A percentile compares a stretch with the other conserved stretches of the same genome.
Evolutionary conservation across 495 filamentous ascomycete genomes (phyloP).

Genomic region (Aspergillus sclerotioniger): DNA sequence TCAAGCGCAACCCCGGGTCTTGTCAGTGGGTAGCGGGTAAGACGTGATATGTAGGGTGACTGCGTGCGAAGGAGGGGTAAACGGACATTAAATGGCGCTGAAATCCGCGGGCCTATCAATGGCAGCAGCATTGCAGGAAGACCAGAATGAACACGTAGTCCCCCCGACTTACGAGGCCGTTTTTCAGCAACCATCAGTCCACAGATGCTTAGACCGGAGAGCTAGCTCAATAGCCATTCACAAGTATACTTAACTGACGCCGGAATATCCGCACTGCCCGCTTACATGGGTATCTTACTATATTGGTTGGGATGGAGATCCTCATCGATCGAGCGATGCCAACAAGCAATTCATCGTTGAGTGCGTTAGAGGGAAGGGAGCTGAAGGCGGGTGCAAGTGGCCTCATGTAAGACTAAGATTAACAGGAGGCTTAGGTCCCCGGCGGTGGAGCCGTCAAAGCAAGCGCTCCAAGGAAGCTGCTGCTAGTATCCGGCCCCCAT

Average conservation of each 20-base stretch:
- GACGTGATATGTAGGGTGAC: conserved; percentile 7
- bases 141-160: conserved; percentile 12
- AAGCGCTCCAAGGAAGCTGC: neutral
- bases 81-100: neutral
- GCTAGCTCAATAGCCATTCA: neutral
- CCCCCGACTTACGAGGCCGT: conserved; percentile 3
- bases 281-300: neutral
- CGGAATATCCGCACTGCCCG: neutral
- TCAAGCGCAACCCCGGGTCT: neutral
- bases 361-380: neutral
- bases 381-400: neutral
- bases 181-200: conserved; percentile 1
- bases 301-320: neutral
- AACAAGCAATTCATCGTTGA: neutral
- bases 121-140: neutral
- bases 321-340: neutral
- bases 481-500: neutral
- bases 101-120: conserved; percentile 10
- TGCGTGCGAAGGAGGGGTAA: conserved; percentile 16
- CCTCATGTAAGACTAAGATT: neutral
- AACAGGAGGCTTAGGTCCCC: neutral
- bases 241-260: neutral
- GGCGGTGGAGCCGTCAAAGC: neutral
- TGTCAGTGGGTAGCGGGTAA: conserved; percentile 9
- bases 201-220: neutral